Evolutionary conservation across 108 stramenopile genomes (phyloP).

Genomic region (Phaeodactylum tricornutum): DNA sequence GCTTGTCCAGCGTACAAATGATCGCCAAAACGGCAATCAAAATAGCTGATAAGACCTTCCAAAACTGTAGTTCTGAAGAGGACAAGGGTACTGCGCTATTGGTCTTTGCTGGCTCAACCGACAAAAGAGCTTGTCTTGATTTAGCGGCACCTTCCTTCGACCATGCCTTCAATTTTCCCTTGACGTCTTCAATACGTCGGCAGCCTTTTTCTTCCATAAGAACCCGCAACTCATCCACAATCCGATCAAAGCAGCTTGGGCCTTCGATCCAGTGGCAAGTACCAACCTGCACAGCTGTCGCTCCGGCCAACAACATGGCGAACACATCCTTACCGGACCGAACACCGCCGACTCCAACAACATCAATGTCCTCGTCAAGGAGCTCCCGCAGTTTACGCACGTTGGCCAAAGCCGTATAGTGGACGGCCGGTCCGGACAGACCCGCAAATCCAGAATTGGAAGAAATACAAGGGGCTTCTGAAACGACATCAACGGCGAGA

Average conservation of each 20-base stretch:
- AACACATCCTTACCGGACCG: conserved; percentile 66
- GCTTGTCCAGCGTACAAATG: too few relatives aligned
- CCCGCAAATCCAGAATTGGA: conserved; percentile 83
- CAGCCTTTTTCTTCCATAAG: conserved; percentile 71
- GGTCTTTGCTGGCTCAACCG: neutral
- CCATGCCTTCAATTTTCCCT: conserved; percentile 76
- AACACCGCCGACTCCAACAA: conserved; percentile 86
- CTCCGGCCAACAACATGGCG: conserved; percentile 79
- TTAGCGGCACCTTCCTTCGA: conserved; percentile 67
- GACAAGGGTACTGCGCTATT: neutral
- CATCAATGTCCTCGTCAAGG: conserved; percentile 65
- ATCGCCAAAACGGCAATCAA: neutral
- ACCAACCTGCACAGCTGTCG: conserved; percentile 82
- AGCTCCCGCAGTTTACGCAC: conserved; percentile 67
- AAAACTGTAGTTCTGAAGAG: neutral
- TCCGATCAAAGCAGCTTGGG: conserved; percentile 84
- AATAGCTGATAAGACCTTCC: neutral
- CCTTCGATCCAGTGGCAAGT: conserved; percentile 92
- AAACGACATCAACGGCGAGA: conserved; percentile 45
- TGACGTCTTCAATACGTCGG: conserved; percentile 48
- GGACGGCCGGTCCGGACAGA: conserved; percentile 71
- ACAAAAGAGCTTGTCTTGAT: conserved; percentile 20
- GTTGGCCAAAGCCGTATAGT: conserved; percentile 85
- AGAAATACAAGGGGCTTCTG: conserved; percentile 64
- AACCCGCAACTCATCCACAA: conserved; percentile 47